Percentiles rank a stretch among this genome's conserved stretches.
These are phyloP conservation scores for Lentinus tigrinus DNA, from an alignment of 768 basidiomycete genomes.

Conservation along the genomic window DNA sequence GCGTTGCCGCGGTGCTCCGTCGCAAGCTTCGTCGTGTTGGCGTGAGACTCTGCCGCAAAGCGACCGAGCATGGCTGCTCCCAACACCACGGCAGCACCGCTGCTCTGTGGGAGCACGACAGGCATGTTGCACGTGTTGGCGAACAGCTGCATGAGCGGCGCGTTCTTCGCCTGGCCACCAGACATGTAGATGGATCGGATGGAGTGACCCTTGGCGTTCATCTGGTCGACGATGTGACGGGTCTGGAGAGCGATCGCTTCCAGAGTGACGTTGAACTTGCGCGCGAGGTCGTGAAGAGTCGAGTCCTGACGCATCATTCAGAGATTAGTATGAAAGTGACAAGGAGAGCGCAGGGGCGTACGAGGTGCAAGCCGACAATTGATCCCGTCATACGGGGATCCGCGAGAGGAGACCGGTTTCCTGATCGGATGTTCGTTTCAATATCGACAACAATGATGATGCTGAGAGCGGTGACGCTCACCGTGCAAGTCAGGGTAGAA, in stretches of 20 bases:
- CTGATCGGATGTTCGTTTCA: constrained; percentile 37
- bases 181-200: constrained; percentile 88
- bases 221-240: constrained; percentile 86
- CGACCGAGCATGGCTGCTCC: constrained; percentile 94
- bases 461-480: constrained; percentile 25
- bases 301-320: constrained; percentile 47
- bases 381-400: constrained; percentile 95
- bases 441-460: neutral
- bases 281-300: constrained; percentile 77
- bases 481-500: constrained; percentile 96
- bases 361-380: constrained; percentile 82
- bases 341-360: constrained; percentile 27
- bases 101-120: constrained; percentile 77
- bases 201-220: constrained; percentile 84
- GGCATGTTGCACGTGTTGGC: constrained; percentile 82
- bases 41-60: constrained; percentile 65
- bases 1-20: constrained; percentile 54
- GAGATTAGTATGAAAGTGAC: neutral
- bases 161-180: constrained; percentile 91
- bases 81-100: constrained; percentile 81
- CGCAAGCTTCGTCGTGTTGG: constrained; percentile 31
- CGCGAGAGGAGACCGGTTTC: constrained; percentile 94
- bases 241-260: constrained; percentile 95
- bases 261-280: constrained; percentile 86
- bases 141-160: constrained; percentile 83